Evolutionary conservation across 116 monocot genomes (phyloP), one percentile per base, ranked within the genome.

Genomic region (Dioscorea cayenensis): DNA sequence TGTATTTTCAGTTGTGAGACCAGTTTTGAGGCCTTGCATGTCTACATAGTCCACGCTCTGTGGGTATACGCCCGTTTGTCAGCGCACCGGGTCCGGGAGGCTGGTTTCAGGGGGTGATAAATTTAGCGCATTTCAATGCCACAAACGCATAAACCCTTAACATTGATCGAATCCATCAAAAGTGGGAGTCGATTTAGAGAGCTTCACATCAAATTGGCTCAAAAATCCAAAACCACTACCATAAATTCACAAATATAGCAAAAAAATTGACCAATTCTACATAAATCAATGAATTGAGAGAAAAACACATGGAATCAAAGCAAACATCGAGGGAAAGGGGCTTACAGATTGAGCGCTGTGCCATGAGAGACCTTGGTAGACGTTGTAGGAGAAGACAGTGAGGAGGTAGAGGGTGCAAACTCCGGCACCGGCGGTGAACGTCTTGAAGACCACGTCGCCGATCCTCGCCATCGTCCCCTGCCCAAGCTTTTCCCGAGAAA

Each of bases 331-430:
- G 29, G 11, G 32, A n/a, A 14, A 14, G 69, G 65, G 3, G 65
- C 51, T 69, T 80, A 90, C 90, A 43, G 92, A 77, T 79, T 94
- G 88, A 37, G 90, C 81, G 27, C 64, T 77, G 85, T 94, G 94
- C 94, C 94, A 94, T 28, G 88, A 80, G 66, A 94, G 77, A 36
- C 94, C 94, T 19, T 82, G 67, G 80, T 94, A 94, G 68, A 94
- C 84, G 72, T 90, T 94, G 75, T 88, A 64, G 83, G 88, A 90
- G 84, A 94, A 90, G 82, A 83, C 90, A 48, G 21, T 84, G 66
- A 81, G 66, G 63, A 94, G 90, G 82, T 86, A 94, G 52, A 94
- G 25, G 25, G 90, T 94, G 65, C 88, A 76, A 27, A 82, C 74
- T 21, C 90, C 90, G 19, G 90, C 86, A 29, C 88, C 84, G 29